Conservation (phyloP, 768 basidiomycete species). For the Amanita thiersii region DNA sequence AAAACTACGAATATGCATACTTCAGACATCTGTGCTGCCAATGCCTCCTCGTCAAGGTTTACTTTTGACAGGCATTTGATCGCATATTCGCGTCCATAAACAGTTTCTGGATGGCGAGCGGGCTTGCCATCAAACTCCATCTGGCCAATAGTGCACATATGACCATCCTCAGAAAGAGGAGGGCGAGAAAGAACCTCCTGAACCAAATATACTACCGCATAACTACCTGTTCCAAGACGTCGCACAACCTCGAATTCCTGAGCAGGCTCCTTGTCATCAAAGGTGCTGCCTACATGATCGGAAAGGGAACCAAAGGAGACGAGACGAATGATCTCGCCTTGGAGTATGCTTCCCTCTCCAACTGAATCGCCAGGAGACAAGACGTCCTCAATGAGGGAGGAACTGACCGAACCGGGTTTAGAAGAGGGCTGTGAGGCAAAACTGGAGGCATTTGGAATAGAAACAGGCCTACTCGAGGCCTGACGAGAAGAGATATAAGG, state of each 20-base stretch:
- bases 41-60: constrained; percentile 82
- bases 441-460: constrained; percentile 16
- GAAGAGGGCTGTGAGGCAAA: constrained; percentile 22
- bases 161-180: constrained; percentile 42
- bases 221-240: constrained; percentile 81
- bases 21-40: constrained; percentile 88
- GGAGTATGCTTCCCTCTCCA: constrained; percentile 57
- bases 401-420: constrained; percentile 23
- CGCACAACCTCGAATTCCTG: constrained; percentile 78
- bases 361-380: constrained; percentile 68
- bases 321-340: constrained; percentile 57
- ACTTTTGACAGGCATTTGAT: constrained; percentile 95
- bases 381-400: constrained; percentile 48
- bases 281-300: constrained; percentile 19
- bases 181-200: constrained; percentile 55
- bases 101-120: constrained; percentile 24
- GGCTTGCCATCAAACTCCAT: constrained; percentile 44
- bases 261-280: constrained; percentile 38
- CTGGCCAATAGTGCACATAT: constrained; percentile 46
- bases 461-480: constrained; percentile 21
- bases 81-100: constrained; percentile 81
- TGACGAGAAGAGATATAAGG: constrained; percentile 30
- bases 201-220: constrained; percentile 92
- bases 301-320: constrained; percentile 38
- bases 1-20: constrained; percentile 27